Percentiles rank a stretch among this genome's conserved stretches.
phyloP scores from a whole-genome alignment of 441 rosid genomes.

The Sinapis alba region DNA sequence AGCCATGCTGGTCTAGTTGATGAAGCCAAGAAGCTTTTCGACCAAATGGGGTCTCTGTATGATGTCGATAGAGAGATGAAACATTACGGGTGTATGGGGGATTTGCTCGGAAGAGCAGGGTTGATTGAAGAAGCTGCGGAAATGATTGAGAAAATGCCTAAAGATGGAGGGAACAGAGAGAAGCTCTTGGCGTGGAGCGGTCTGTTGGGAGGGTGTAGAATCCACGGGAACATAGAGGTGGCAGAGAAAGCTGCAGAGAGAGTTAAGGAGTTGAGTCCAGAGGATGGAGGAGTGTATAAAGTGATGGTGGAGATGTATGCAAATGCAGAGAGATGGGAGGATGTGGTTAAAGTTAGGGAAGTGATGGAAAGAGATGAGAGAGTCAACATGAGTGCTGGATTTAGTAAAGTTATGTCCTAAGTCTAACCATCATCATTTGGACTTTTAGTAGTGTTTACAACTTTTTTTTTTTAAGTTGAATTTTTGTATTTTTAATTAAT shows the following conservation, averaged over 20 bases:
- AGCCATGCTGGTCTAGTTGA: constrained; percentile 70
- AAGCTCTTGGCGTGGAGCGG: constrained; percentile 67
- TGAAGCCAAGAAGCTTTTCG: constrained; percentile 61
- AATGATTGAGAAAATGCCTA: constrained; percentile 58
- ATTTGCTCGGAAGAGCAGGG: constrained; percentile 72
- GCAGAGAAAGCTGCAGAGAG: constrained; percentile 68
- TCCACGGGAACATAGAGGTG: constrained; percentile 61
- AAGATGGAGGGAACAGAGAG: constrained; percentile 46
- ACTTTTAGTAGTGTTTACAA: neutral
- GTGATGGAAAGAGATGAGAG: constrained; percentile 40
- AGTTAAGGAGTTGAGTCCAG: constrained; percentile 62
- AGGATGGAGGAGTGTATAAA: constrained; percentile 75
- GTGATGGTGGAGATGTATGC: constrained; percentile 70
- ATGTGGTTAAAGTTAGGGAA: constrained; percentile 57
- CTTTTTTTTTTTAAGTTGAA: too few relatives aligned
- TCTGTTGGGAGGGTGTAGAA: constrained; percentile 71
- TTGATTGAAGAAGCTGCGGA: constrained; percentile 60
- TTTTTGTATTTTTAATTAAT: neutral
- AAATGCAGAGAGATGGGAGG: constrained; percentile 66
- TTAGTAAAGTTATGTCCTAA: constrained; percentile 50
- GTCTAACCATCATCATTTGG: neutral
- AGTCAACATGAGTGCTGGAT: constrained; percentile 57
- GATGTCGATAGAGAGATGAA: constrained; percentile 53
- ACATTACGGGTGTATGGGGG: constrained; percentile 78
- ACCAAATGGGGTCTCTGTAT: constrained; percentile 54